Base-by-base conservation (phyloP, 2,329 filamentous ascomycete species). In the Phialophora tarda region DNA sequence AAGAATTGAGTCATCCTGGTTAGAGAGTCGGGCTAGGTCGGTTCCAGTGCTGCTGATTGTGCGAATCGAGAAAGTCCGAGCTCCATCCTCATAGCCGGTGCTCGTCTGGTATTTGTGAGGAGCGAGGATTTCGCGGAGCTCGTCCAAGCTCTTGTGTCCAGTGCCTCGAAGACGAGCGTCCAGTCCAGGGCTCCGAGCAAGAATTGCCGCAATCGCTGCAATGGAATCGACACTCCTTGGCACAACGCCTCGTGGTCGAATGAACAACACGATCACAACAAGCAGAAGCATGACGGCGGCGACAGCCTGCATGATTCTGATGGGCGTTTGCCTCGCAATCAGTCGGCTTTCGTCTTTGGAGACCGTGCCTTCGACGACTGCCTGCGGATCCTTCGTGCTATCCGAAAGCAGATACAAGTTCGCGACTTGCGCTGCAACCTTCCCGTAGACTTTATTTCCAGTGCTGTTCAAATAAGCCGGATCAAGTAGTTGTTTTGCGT, bases 151-250 rank as follows among this genome's bases (percentile, higher is more conserved):
- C 34, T 65, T 50, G 38, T 70, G 65, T 8, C 68, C 68, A 10
- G 68, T 61, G 11, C 63, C 63, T 50, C 57, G 34, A 14, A 70
- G 65, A 51, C 57, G 54, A 14, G 32, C 34, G 12, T 63, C 65
- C 12, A 70, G 61, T 7, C n/a, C 44, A 21, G 65, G 65, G 50
- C 68, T 70, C 21, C 68, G 65, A 26, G 68, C 65, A 30, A 70
- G 60, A 38, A 70, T 70, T 26, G 63, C 65, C 4, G 68, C 63
- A 34, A 70, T 53, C 1, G 68, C 68, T 30, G 63, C 68, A 28
- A 70, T 67, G 2, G 65, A 68, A 34, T 70, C 68, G 12, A 70
- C 47, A 14, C 63, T 63, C 54, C 68, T 59, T 21, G 68, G 68
- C 26, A 70, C 68, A 17, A 70, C 65, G 1, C 66, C 65, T 48